phyloP scores from a whole-genome alignment of 2,329 filamentous ascomycete genomes.

The Pseudogymnoascus sp. region DNA sequence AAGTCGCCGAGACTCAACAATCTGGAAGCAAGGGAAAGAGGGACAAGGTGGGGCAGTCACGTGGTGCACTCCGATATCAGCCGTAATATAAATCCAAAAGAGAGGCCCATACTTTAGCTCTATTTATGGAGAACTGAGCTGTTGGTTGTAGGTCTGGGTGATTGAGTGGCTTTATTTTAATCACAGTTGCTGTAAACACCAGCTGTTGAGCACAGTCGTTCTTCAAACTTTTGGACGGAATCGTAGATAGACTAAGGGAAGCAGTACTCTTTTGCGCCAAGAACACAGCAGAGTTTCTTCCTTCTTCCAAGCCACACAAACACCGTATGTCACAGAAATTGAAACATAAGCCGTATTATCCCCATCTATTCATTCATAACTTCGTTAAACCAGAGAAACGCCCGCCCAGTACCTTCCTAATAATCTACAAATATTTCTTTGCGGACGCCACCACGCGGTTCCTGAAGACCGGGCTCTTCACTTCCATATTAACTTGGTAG shows the following conservation, averaged over 20 bases:
- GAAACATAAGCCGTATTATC: background rate
- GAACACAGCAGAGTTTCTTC: background rate
- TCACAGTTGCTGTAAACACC: background rate
- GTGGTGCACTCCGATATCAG: background rate
- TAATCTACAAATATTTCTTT: slow-evolving; percentile 71
- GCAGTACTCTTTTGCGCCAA: background rate
- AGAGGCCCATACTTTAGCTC: background rate
- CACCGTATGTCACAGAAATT: background rate
- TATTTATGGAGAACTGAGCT: background rate
- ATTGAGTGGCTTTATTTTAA: background rate
- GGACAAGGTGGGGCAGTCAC: background rate
- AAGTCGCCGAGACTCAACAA: background rate
- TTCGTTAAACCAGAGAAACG: background rate
- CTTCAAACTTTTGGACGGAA: background rate
- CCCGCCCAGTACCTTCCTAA: background rate
- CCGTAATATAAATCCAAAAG: background rate
- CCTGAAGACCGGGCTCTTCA: slow-evolving; percentile 81
- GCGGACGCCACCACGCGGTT: slow-evolving; percentile 76
- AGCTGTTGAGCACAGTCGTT: background rate
- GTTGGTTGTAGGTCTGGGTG: background rate
- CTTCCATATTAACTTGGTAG: slow-evolving; percentile 75
- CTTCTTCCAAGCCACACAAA: too few relatives aligned
- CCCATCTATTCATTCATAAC: slow-evolving; percentile 3
- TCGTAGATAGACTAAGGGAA: background rate
- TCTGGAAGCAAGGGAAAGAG: background rate